Evolutionary conservation across 2,329 filamentous ascomycete species (phyloP), one percentile per base, ranked within the genome.

Genomic region (Reticulascus tulasneorum): DNA sequence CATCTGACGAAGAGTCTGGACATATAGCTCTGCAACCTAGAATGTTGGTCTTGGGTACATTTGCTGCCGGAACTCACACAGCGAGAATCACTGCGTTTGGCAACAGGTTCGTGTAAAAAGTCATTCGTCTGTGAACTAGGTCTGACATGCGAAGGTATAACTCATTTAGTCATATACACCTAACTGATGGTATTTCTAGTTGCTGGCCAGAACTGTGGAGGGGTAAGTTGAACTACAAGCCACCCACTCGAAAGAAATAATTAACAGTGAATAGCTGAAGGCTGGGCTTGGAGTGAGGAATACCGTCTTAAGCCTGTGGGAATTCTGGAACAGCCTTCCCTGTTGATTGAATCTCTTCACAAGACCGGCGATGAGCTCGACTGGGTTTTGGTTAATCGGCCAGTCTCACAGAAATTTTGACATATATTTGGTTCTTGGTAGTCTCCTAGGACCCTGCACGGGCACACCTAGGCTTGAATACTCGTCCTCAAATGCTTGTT

Each of bases 1-100:
- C 23, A 1, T 38, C 32, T 38, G 39, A 25, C 2, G 11, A 18
- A 3, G 21, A 30, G 2, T 35, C 19, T 15, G 42, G 28, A 4
- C 35, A 36, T n/a, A 33, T 42, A 2, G 40, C 40, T 2, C 22
- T 42, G 9, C 40, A 30, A 20, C 40, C 40, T 5, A 33, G 40
- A 4, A 33, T 21, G 0, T 25, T 42, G 11, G 9, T 4, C 2
- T 25, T 42, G 1, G 40, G 40, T 0, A 23, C 36, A 9, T 2
- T 42, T 7, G 40, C 26, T 2, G 8, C 21, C 1, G 40, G 40
- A 4, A 41, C 15, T 11, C 40, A 42, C 12, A 5, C 29, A 3
- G n/a, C 40, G 1, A 16, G n/a, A 3, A 41, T 42, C 10, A 41
- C 37, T 4, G 40, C 40, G 1, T 40, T 40, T 3, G 40, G 40